Percentiles rank a stretch among this genome's conserved stretches.
Conservation (phyloP, 768 basidiomycete species). For the Kwoniella sp. region DNA sequence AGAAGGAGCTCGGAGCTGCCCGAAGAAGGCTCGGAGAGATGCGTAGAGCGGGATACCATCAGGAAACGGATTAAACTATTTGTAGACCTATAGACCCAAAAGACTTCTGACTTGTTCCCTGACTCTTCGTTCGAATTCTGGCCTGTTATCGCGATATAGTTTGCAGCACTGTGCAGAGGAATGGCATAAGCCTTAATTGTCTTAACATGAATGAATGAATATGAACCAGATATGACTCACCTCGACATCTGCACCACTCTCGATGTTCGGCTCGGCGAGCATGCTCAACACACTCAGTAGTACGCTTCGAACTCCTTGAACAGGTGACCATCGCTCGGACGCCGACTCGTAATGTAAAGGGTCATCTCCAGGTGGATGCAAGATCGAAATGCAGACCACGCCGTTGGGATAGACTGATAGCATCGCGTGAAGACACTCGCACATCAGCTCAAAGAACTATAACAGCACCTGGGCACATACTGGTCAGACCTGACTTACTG, state of each 20-base stretch:
- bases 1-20: conserved; percentile 82
- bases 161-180: conserved; percentile 75
- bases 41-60: conserved; percentile 54
- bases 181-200: background rate
- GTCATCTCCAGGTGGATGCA: conserved; percentile 74
- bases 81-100: conserved; percentile 61
- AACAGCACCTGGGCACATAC: no score
- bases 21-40: conserved; percentile 55
- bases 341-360: conserved; percentile 83
- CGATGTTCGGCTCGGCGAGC: conserved; percentile 98
- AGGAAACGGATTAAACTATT: conserved; percentile 39
- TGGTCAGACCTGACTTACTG: conserved; percentile 62
- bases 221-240: conserved; percentile 28
- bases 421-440: background rate
- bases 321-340: conserved; percentile 97
- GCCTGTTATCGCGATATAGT: conserved; percentile 83
- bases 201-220: background rate
- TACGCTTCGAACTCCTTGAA: conserved; percentile 96
- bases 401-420: conserved; percentile 87
- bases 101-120: conserved; percentile 80
- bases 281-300: conserved; percentile 94
- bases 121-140: conserved; percentile 86
- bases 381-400: conserved; percentile 95
- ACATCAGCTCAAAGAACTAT: conserved; percentile 1
- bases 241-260: conserved; percentile 89